Conservation (phyloP, 2,329 filamentous ascomycete species). For the Celoporthe dispersa region DNA sequence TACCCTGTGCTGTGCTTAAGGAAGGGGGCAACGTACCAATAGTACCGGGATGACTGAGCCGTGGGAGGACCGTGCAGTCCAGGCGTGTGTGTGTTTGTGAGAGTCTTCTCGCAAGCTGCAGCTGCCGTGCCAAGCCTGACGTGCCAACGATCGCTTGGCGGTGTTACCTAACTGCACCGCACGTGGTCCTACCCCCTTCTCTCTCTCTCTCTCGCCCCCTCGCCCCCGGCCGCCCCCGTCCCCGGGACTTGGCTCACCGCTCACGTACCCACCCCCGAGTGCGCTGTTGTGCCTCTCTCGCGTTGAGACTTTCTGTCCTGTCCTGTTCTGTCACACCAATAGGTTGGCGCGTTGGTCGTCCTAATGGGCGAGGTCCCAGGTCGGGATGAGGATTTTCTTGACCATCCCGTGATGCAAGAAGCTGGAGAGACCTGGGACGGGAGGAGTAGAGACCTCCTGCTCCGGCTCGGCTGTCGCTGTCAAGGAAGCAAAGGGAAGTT, state of each 20-base stretch:
- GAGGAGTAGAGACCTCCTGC: background rate
- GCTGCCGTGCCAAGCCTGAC: slow-evolving; percentile 5
- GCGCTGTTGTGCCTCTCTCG: background rate
- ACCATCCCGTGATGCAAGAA: no score
- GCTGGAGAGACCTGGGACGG: no score
- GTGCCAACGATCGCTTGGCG: background rate
- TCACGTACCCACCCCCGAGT: background rate
- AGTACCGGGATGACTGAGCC: no score
- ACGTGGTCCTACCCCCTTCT: background rate
- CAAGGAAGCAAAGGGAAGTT: background rate
- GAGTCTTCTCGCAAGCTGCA: no score
- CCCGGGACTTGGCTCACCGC: background rate
- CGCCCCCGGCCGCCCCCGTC: background rate
- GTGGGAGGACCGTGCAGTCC: no score
- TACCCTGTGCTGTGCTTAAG: background rate
- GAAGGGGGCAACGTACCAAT: no score
- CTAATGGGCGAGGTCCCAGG: no score
- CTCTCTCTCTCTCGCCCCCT: background rate
- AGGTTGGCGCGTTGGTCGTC: background rate
- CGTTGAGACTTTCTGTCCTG: background rate
- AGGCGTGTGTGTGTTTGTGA: no score
- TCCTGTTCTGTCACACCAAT: background rate
- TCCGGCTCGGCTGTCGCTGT: background rate
- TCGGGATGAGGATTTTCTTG: no score
- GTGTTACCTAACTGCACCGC: background rate